phyloP scores from a whole-genome alignment of 768 basidiomycete genomes.

The Tricholomella constricta region DNA sequence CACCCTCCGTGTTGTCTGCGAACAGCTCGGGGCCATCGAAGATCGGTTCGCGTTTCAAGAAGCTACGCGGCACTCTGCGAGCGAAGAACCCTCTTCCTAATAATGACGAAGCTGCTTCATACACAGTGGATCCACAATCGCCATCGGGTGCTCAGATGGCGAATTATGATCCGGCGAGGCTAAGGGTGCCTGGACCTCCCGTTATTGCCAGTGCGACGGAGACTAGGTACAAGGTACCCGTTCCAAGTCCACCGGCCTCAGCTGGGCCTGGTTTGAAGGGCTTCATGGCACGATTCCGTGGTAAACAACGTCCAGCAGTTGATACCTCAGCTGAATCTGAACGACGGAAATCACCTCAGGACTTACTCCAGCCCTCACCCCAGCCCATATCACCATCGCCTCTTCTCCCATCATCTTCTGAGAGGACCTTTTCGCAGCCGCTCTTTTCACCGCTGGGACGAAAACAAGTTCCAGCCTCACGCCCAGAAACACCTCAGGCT shows the following conservation, averaged over 20 bases:
- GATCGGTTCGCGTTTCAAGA: slow-evolving; percentile 74
- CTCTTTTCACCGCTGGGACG: slow-evolving; percentile 14
- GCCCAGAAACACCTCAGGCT: slow-evolving; percentile 19
- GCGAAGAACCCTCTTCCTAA: slow-evolving; percentile 44
- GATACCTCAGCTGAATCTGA: slow-evolving; percentile 34
- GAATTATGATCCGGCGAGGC: slow-evolving; percentile 43
- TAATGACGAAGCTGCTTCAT: slow-evolving; percentile 51
- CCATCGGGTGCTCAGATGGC: slow-evolving; percentile 38
- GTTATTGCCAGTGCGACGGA: slow-evolving; percentile 51
- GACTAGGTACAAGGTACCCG: slow-evolving; percentile 52
- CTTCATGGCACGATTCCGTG: slow-evolving; percentile 78
- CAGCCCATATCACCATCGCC: slow-evolving; percentile 23
- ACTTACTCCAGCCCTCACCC: slow-evolving; percentile 9
- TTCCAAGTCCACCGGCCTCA: slow-evolving; percentile 67
- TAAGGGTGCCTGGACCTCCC: slow-evolving; percentile 35
- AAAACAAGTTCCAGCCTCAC: slow-evolving; percentile 32
- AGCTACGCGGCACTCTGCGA: slow-evolving; percentile 67
- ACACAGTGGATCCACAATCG: slow-evolving; percentile 43
- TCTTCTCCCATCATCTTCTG: slow-evolving; percentile 32
- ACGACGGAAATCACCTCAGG: slow-evolving; percentile 30
- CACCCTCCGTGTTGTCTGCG: slow-evolving; percentile 48
- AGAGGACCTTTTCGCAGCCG: slow-evolving; percentile 31
- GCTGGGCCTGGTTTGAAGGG: slow-evolving; percentile 76
- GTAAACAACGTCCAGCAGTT: slow-evolving; percentile 43
- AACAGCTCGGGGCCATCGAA: slow-evolving; percentile 50